phyloP scores from a whole-genome alignment of 768 basidiomycete genomes.

The Tephrocybe sp. region DNA sequence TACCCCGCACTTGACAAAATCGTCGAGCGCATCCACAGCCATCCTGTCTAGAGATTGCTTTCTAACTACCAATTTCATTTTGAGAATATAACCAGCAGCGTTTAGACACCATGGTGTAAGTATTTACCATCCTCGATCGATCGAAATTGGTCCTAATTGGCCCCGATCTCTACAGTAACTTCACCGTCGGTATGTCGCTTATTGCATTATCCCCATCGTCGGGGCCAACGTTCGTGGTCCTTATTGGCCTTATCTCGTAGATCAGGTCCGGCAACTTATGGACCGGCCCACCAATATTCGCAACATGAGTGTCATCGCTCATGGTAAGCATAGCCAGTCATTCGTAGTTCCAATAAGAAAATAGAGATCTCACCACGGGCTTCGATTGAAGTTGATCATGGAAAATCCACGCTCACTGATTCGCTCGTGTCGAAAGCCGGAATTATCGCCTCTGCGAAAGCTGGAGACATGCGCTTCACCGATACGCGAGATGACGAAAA shows the following conservation, averaged over 20 bases:
- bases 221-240: constrained; percentile 1
- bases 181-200: constrained; percentile 72
- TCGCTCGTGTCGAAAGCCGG: constrained; percentile 99
- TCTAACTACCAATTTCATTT: constrained; percentile 14
- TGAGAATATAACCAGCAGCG: constrained; percentile 30
- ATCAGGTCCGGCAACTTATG: constrained; percentile 87
- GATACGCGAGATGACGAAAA: constrained; percentile 98
- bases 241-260: constrained; percentile 33
- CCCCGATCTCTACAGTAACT: constrained; percentile 59
- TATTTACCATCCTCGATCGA: constrained; percentile 22
- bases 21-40: constrained; percentile 28
- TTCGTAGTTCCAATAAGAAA: neutral
- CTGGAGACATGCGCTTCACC: constrained; percentile 95
- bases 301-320: constrained; percentile 93
- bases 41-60: constrained; percentile 25
- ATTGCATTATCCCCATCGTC: constrained; percentile 3
- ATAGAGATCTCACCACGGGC: constrained; percentile 7
- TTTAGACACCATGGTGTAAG: constrained; percentile 81
- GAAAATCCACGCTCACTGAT: constrained; percentile 99
- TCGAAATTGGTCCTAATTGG: constrained; percentile 26
- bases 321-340: constrained; percentile 53
- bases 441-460: constrained; percentile 93
- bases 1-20: constrained; percentile 16
- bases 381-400: constrained; percentile 82
- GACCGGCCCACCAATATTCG: constrained; percentile 89